Conservation (phyloP, 2,329 filamentous ascomycete species). For the Coniochaeta hoffmannii region DNA sequence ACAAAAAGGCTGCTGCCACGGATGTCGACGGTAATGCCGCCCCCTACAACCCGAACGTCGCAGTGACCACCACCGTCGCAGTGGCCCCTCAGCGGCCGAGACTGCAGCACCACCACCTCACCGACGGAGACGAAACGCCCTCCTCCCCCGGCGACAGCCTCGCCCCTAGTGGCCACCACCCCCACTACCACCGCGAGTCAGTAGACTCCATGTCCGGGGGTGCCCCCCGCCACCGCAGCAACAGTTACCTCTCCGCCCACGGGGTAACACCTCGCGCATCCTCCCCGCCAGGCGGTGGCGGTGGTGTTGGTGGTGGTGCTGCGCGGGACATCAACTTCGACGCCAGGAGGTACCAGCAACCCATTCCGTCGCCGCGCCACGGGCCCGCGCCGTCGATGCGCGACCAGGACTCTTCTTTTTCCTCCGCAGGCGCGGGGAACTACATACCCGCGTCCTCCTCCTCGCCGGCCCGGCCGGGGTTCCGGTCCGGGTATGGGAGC, state of each 20-base stretch:
- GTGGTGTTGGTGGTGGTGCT: no score
- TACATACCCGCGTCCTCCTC: background rate
- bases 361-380: background rate
- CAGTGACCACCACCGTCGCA: background rate
- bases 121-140: background rate
- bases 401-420: background rate
- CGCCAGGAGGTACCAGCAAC: background rate
- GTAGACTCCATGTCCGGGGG: background rate
- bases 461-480: no score
- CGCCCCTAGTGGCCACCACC: background rate
- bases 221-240: background rate
- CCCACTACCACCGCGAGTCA: background rate
- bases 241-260: background rate
- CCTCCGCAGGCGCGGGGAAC: no score
- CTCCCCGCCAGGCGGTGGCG: no score
- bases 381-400: background rate
- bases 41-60: background rate
- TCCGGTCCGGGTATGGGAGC: no score
- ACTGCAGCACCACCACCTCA: background rate
- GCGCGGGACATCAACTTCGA: background rate
- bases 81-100: background rate
- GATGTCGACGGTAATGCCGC: background rate
- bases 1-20: background rate
- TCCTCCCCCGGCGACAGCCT: background rate
- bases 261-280: background rate